These are phyloP conservation scores for Colletotrichum karsti DNA, from an alignment of 2,329 filamentous ascomycete genomes.

Conservation along the genomic window DNA sequence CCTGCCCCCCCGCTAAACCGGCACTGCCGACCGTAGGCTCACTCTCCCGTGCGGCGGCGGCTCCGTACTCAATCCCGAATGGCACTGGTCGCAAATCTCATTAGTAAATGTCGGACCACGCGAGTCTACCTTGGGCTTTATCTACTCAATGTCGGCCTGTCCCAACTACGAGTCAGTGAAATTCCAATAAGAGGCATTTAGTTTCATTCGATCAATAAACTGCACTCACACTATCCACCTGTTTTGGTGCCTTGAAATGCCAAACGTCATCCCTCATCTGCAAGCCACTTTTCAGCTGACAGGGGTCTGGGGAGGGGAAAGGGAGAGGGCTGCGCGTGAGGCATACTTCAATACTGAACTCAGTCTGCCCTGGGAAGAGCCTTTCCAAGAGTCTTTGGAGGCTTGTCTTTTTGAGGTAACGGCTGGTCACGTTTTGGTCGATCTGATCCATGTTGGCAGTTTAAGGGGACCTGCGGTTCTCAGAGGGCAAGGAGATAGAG, in stretches of 20 bases:
- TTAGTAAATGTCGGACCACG: not conserved
- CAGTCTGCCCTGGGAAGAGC: slow-evolving; percentile 34
- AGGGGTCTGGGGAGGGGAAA: not conserved
- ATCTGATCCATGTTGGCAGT: not conserved
- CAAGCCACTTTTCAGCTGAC: slow-evolving; percentile 17
- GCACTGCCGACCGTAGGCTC: not conserved
- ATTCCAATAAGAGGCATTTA: not conserved
- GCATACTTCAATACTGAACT: slow-evolving; percentile 39
- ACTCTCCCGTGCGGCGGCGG: too few relatives aligned
- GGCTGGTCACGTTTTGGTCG: slow-evolving; percentile 34
- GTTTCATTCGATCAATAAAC: not conserved
- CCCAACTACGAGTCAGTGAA: not conserved
- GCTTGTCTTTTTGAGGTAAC: slow-evolving; percentile 36
- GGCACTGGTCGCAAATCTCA: not conserved
- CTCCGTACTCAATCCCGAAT: not conserved
- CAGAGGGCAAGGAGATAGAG: not conserved
- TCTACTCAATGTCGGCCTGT: not conserved
- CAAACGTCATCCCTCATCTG: slow-evolving; percentile 40
- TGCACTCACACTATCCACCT: not conserved
- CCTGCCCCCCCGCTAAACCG: not conserved
- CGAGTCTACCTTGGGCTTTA: not conserved
- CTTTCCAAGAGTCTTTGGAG: slow-evolving; percentile 35
- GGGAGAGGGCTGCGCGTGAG: not conserved
- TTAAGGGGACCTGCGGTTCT: too few relatives aligned
- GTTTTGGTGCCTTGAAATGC: slow-evolving; percentile 35